Evolutionary conservation across 2,329 filamentous ascomycete species (phyloP).

Genomic region (Peltaster fructicola): DNA sequence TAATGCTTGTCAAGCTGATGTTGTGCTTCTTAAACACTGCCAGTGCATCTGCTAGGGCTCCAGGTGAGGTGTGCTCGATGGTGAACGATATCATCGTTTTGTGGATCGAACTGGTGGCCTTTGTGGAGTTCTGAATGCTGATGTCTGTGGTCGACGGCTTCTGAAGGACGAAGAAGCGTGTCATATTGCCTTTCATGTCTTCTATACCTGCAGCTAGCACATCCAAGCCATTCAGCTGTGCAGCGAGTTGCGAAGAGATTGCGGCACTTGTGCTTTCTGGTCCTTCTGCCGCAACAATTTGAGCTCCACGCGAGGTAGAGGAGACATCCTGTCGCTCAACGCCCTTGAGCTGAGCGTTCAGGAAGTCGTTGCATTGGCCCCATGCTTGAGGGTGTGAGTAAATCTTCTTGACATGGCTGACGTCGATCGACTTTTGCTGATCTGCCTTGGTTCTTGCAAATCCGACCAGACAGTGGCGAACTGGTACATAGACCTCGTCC

Average conservation of each 20-base stretch:
- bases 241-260: constrained; percentile 60
- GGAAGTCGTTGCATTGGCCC: constrained; percentile 70
- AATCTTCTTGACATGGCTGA: constrained; percentile 52
- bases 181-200: constrained; percentile 60
- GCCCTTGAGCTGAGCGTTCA: constrained; percentile 49
- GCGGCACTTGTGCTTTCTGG: constrained; percentile 48
- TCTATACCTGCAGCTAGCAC: constrained; percentile 54
- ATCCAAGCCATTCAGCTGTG: constrained; percentile 46
- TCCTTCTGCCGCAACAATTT: constrained; percentile 45
- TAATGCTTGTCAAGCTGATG: constrained; percentile 81
- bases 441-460: constrained; percentile 1
- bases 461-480: constrained; percentile 75
- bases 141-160: constrained; percentile 5
- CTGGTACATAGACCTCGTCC: constrained; percentile 69
- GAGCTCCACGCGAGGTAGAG: constrained; percentile 71
- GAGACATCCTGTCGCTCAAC: constrained; percentile 69
- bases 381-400: constrained; percentile 94
- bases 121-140: no score
- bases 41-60: constrained; percentile 67
- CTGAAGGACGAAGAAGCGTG: constrained; percentile 55
- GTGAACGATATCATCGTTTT: constrained; percentile 76
- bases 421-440: constrained; percentile 23
- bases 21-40: constrained; percentile 55
- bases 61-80: constrained; percentile 52
- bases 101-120: constrained; percentile 8